Conservation (phyloP, 352 stramenopile species). For the Globisporangium iwayamae region DNA sequence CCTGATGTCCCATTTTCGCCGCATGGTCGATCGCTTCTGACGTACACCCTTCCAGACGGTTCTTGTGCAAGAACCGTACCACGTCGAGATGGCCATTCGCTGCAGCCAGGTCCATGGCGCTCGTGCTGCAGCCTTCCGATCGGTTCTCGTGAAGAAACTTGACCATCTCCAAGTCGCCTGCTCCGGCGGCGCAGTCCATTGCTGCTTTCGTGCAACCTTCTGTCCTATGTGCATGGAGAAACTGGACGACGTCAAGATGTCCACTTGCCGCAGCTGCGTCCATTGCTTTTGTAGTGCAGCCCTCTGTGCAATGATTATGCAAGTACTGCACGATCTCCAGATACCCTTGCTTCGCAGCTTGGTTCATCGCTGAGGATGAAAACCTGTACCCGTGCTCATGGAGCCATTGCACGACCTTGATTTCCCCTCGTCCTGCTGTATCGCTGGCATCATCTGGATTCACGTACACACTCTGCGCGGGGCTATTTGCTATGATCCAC, state of each 20-base stretch:
- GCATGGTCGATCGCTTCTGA: slow-evolving; percentile 8
- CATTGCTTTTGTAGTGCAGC: slow-evolving; percentile 7
- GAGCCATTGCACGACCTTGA: background rate
- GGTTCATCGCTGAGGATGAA: background rate
- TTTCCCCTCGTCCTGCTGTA: background rate
- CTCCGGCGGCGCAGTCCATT: background rate
- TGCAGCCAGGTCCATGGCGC: slow-evolving; percentile 3
- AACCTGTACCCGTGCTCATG: slow-evolving; percentile 3
- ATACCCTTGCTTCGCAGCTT: background rate
- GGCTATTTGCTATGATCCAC: slow-evolving; percentile 2
- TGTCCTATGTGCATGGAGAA: background rate
- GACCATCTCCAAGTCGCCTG: background rate
- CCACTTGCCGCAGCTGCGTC: background rate
- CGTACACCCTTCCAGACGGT: slow-evolving; percentile 2
- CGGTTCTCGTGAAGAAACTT: slow-evolving; percentile 3
- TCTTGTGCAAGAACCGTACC: background rate
- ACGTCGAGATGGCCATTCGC: slow-evolving; percentile 1
- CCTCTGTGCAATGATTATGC: background rate
- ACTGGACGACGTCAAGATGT: background rate
- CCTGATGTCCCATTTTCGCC: slow-evolving; percentile 1
- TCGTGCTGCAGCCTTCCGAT: slow-evolving; percentile 4
- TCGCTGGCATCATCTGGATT: background rate
- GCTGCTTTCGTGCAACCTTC: slow-evolving; percentile 5
- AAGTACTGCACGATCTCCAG: slow-evolving; percentile 1
- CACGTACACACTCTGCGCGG: background rate